Evolutionary conservation across 208 protist species (phyloP).

Genomic region (Plasmodiophora brassicae): DNA sequence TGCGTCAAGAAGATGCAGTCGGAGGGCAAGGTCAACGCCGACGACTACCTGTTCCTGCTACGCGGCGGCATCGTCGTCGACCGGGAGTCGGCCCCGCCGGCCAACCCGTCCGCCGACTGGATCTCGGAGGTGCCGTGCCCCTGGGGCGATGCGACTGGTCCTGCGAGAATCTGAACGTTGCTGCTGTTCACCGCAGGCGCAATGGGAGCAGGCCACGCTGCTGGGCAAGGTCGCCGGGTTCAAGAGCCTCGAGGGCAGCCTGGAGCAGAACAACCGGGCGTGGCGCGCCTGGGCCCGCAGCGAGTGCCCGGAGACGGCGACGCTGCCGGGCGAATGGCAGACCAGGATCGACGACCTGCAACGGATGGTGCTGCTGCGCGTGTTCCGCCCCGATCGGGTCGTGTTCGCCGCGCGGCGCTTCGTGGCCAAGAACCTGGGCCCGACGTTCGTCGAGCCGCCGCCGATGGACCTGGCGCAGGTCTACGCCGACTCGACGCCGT

Average conservation of each 20-base stretch:
- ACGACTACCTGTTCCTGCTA: conserved; percentile 96
- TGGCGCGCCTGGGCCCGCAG: conserved; percentile 89
- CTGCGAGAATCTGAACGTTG: too few relatives aligned
- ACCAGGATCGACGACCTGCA: conserved; percentile 77
- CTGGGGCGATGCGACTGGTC: too few relatives aligned
- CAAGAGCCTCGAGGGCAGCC: conserved; percentile 71
- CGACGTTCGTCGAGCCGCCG: conserved; percentile 89
- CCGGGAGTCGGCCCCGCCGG: conserved; percentile 67
- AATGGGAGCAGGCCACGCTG: too few relatives aligned
- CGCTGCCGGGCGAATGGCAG: conserved; percentile 89
- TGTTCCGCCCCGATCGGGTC: conserved; percentile 91
- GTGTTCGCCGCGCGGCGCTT: conserved; percentile 90
- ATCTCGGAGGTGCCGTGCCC: conserved; percentile 86
- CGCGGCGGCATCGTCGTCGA: conserved; percentile 88
- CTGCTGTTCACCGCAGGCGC: too few relatives aligned
- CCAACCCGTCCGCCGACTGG: conserved; percentile 90
- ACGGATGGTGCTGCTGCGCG: conserved; percentile 91
- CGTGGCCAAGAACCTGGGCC: conserved; percentile 84
- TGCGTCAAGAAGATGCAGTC: conserved; percentile 83
- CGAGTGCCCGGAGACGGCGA: conserved; percentile 81
- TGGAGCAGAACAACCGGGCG: conserved; percentile 84
- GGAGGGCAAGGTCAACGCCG: conserved; percentile 73
- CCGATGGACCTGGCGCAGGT: conserved; percentile 87
- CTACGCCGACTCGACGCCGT: conserved; percentile 78
- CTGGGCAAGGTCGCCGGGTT: too few relatives aligned